These are phyloP conservation scores for Mycocentrospora acerina DNA, from an alignment of 2,329 filamentous ascomycete genomes.

Conservation along the genomic window DNA sequence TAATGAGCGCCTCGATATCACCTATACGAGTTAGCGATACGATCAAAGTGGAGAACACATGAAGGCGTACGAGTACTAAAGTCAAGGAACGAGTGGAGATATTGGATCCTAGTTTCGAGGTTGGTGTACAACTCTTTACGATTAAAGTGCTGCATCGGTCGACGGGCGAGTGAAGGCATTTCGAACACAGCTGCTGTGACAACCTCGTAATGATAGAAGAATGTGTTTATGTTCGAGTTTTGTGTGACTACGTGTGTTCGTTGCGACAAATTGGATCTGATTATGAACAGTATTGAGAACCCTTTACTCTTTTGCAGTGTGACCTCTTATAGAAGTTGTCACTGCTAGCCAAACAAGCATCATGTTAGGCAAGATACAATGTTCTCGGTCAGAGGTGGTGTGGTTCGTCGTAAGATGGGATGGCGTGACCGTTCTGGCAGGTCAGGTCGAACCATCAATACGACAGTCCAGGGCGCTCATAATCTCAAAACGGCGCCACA, in stretches of 20 bases:
- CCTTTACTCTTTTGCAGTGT: background rate
- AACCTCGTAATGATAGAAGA: no score
- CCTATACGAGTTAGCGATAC: slow-evolving; percentile 38
- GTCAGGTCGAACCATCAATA: slow-evolving; percentile 14
- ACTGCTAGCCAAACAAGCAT: background rate
- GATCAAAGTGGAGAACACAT: background rate
- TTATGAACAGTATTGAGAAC: background rate
- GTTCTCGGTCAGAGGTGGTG: slow-evolving; percentile 8
- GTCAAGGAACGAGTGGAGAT: slow-evolving; percentile 74
- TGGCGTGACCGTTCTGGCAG: slow-evolving; percentile 22
- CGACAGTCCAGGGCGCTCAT: background rate
- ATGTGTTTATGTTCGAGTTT: background rate
- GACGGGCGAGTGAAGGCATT: slow-evolving; percentile 29
- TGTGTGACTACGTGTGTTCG: background rate
- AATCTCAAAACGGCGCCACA: background rate
- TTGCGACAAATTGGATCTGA: background rate
- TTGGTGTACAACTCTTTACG: slow-evolving; percentile 71
- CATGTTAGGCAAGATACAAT: background rate
- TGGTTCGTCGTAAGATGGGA: slow-evolving; percentile 22
- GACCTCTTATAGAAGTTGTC: slow-evolving; percentile 8
- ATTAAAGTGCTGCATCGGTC: slow-evolving; percentile 62
- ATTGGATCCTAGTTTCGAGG: slow-evolving; percentile 68
- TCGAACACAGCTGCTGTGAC: background rate
- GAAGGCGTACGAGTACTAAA: slow-evolving; percentile 65
- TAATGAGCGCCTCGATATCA: slow-evolving; percentile 70